Evolutionary conservation across 805 yeast species (phyloP), one percentile per base, ranked within the genome.

Genomic region (Metschnikowia sp.): DNA sequence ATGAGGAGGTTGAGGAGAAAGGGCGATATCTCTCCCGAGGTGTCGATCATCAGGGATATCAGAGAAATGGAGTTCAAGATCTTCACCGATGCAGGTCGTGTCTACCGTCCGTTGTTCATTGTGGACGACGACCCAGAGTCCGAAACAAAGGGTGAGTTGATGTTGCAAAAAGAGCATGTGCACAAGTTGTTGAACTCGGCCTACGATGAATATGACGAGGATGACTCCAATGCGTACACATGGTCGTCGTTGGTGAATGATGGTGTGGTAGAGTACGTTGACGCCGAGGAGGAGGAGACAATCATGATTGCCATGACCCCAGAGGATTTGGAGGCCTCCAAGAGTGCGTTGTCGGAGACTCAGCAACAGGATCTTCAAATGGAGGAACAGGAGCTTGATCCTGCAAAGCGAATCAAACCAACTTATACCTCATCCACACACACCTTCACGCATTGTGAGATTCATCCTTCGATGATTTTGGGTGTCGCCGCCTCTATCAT

Each of bases 201-300:
- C 62, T 81, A 84, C 41, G 88, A 83, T 59, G 85, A 80, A 50
- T 80, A 75, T 52, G 81, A 75, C 44, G 75, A 71, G 49, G 79
- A 75, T 45, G 83, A 76, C 41, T 66, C 59, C 34, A 77, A 68
- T 44, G 54, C 55, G 11, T 90, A 78, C 64, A 87, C 91, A 3
- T 94, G 99, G 99, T 76, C 85, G 2, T 81, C 90, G 7, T 75
- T 94, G 56, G 82, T 94, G 22, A 79, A 75, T 45, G 85, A 83
- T 53, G 99, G 99, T 64, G 77, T 92, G 47, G 92, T 92, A 39
- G 99, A 94, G 69, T 94, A 94, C 62, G 86, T 94, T 49, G 99
- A 94, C 70, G 99, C 98, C 10, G 99, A 94, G 69, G 99, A 94
- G 76, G 99, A 94, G 67, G 99, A 94, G 72, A 91, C 98, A 0